These are phyloP conservation scores for Mucuna pruriens DNA, from an alignment of 306 rosid genomes.

Conservation along the genomic window DNA sequence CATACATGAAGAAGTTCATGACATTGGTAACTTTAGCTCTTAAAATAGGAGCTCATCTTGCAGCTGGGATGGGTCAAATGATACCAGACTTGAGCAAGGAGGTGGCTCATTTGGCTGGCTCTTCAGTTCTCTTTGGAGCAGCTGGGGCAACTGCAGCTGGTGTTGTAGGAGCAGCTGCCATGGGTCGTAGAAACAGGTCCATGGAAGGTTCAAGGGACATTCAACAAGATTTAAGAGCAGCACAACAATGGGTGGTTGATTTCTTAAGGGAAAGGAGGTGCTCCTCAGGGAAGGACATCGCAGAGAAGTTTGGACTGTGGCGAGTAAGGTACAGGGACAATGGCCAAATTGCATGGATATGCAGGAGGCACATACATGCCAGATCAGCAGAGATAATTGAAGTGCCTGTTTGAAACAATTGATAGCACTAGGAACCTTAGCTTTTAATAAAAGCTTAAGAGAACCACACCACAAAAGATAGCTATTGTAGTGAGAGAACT, in stretches of 20 bases:
- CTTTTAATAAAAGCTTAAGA: too few relatives aligned
- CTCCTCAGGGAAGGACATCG: slow-evolving; percentile 88
- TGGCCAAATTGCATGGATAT: slow-evolving; percentile 91
- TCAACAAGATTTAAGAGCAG: slow-evolving; percentile 74
- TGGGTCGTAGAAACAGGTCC: slow-evolving; percentile 59
- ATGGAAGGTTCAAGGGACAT: slow-evolving; percentile 65
- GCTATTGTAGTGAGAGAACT: too few relatives aligned
- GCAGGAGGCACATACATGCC: slow-evolving; percentile 82
- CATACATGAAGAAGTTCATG: slow-evolving; percentile 91
- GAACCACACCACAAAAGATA: too few relatives aligned
- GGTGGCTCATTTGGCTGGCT: slow-evolving; percentile 82
- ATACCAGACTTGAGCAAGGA: slow-evolving; percentile 93
- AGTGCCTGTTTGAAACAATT: slow-evolving; percentile 69
- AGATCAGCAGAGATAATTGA: slow-evolving; percentile 87
- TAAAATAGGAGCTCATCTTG: slow-evolving; percentile 96
- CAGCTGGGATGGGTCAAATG: slow-evolving; percentile 91
- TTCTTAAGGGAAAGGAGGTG: slow-evolving; percentile 82
- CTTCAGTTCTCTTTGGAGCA: slow-evolving; percentile 66
- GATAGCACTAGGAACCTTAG: background rate
- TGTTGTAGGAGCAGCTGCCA: slow-evolving; percentile 64
- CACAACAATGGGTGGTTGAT: slow-evolving; percentile 95
- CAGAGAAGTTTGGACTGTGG: slow-evolving; percentile 94
- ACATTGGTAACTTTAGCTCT: slow-evolving; percentile 82
- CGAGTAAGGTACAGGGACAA: slow-evolving; percentile 85
- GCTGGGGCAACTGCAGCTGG: slow-evolving; percentile 81